Evolutionary conservation across 805 yeast species (phyloP), one percentile per base, ranked within the genome.

Genomic region (Ogataea thermomethanolica): DNA sequence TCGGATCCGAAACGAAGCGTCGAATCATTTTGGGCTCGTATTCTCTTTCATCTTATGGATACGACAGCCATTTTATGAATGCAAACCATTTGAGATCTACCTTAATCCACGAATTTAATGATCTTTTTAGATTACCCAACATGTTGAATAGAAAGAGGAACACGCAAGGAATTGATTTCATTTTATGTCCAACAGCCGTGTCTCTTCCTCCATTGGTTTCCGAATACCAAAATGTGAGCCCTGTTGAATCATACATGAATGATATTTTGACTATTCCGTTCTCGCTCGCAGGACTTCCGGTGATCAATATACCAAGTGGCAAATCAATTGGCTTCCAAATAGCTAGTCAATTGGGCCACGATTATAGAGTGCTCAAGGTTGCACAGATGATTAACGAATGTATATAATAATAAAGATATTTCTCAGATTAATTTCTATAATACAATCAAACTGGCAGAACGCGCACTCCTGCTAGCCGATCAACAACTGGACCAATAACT

Each of bases 241-340:
- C 83, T 3, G 68, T 83, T 4, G 77, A 77, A 33, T 73, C 82
- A 12, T 89, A 84, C 52, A 69, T 82, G 38, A 85, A 88, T 59
- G 99, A 93, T 61, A 78, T 84, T 0, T 71, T 89, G 41, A 87
- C 96, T 0, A 84, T 89, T 4, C 97, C 99, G 0, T 84, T 93
- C 29, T 89, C 95, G 1, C 63, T 95, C 43, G 95, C 95, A 0
- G 98, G 98, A 0, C 59, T 91, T 2, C 99, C 99, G 1, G 78
- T 95, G 0, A 71, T 91, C 8, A 74, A 84, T 1, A 65, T 90
- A 2, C 99, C 99, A 0, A 70, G 73, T 51, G 60, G 63, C 1
- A 44, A 59, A 8, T 69, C 76, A 0, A 63, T 75, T 8, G 96
- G 96, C 0, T 66, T 93, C 21, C 98, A 95, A 56, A 50, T 93